phyloP scores from a whole-genome alignment of 345 rosid species.

The Microcos paniculata region DNA sequence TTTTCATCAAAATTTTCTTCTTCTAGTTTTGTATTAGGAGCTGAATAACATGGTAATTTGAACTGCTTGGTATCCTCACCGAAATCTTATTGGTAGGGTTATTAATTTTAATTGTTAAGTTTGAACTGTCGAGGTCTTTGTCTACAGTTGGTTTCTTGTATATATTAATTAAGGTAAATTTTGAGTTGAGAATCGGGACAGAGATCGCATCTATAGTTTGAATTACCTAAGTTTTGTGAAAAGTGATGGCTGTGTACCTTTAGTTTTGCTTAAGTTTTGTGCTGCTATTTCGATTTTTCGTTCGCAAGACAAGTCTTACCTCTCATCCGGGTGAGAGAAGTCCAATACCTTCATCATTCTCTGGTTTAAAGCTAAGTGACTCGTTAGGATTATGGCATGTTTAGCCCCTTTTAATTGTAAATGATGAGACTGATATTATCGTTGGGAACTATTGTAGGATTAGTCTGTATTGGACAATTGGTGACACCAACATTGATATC shows the following conservation, averaged over 20 bases:
- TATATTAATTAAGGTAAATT: conserved; percentile 21
- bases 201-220: conserved; percentile 7
- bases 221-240: conserved; percentile 13
- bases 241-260: conserved; percentile 10
- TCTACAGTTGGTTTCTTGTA: conserved; percentile 11
- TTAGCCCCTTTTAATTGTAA: conserved; percentile 25
- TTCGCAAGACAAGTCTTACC: conserved; percentile 13
- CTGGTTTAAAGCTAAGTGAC: conserved; percentile 21
- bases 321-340: background rate
- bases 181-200: background rate
- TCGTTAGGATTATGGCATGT: conserved; percentile 20
- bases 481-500: conserved; percentile 52
- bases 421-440: conserved; percentile 36
- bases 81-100: conserved; percentile 5
- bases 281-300: conserved; percentile 18
- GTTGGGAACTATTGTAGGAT: conserved; percentile 61
- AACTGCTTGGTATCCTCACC: background rate
- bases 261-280: background rate
- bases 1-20: conserved; percentile 16
- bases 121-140: background rate
- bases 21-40: conserved; percentile 25
- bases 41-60: conserved; percentile 11
- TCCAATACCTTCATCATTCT: background rate
- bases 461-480: conserved; percentile 52
- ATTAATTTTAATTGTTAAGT: background rate